Conservation (phyloP, 805 yeast species). For the Starmerella ratchasimensis region DNA sequence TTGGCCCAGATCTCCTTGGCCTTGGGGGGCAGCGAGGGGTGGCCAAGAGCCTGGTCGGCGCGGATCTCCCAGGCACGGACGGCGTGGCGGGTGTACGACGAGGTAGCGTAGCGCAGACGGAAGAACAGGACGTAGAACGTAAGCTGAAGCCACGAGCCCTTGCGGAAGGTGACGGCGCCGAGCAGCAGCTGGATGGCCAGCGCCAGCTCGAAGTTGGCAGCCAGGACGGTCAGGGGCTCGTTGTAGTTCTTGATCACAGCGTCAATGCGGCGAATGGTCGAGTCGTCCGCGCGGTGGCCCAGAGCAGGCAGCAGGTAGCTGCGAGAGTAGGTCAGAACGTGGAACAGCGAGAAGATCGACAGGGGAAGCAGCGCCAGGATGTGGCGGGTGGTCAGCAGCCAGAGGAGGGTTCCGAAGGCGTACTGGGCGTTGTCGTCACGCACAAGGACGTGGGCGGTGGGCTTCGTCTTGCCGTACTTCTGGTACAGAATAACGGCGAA, state of each 20-base stretch:
- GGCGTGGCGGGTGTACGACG: slow-evolving; percentile 54
- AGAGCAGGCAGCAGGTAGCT: slow-evolving; percentile 53
- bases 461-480: slow-evolving; percentile 27
- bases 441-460: slow-evolving; percentile 19
- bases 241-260: slow-evolving; percentile 40
- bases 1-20: slow-evolving; percentile 39
- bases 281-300: slow-evolving; percentile 26
- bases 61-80: slow-evolving; percentile 58
- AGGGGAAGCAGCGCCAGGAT: slow-evolving; percentile 59
- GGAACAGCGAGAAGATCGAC: slow-evolving; percentile 66
- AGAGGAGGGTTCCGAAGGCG: slow-evolving; percentile 40
- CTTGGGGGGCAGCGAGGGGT: slow-evolving; percentile 39
- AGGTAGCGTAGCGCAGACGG: slow-evolving; percentile 64
- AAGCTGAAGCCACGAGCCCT: slow-evolving; percentile 42
- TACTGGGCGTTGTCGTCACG: slow-evolving; percentile 64
- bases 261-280: slow-evolving; percentile 27
- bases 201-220: slow-evolving; percentile 45
- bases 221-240: slow-evolving; percentile 43
- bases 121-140: slow-evolving; percentile 47
- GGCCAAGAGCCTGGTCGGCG: slow-evolving; percentile 42
- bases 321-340: slow-evolving; percentile 57
- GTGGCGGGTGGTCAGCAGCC: slow-evolving; percentile 48
- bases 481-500: slow-evolving; percentile 67
- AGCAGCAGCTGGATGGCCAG: slow-evolving; percentile 27
- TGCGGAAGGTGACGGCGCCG: slow-evolving; percentile 44